Conservation (phyloP, 2,329 filamentous ascomycete genomes). For the Sporothrix phasma region DNA sequence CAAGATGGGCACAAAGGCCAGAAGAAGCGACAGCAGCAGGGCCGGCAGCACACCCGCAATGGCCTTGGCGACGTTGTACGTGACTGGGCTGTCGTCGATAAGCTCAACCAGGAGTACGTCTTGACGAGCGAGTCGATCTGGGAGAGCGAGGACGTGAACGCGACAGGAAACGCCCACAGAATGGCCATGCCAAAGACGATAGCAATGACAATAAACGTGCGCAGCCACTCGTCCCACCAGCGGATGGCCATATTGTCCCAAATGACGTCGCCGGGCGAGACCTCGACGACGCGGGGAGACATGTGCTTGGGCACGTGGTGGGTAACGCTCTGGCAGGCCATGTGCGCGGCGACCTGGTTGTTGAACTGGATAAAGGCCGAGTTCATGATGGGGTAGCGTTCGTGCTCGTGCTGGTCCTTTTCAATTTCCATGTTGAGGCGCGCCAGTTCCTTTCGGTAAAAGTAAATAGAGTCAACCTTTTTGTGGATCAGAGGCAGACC, state of each 20-base stretch:
- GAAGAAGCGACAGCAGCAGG: conserved; percentile 62
- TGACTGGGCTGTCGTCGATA: conserved; percentile 47
- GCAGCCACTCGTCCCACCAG: conserved; percentile 85
- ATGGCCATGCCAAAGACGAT: conserved; percentile 67
- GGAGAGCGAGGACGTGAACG: conserved; percentile 73
- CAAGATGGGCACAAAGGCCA: conserved; percentile 72
- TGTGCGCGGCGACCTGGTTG: conserved; percentile 91
- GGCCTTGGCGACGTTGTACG: conserved; percentile 51
- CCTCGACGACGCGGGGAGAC: conserved; percentile 85
- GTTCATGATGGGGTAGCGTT: conserved; percentile 84
- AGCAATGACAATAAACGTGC: conserved; percentile 54
- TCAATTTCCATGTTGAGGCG: conserved; percentile 88
- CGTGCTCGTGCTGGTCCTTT: conserved; percentile 72
- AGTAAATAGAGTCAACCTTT: conserved; percentile 92
- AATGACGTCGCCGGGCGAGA: conserved; percentile 82
- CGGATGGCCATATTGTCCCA: conserved; percentile 96
- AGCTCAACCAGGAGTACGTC: conserved; percentile 56
- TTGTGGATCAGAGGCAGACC: conserved; percentile 69
- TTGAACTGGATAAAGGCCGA: conserved; percentile 99
- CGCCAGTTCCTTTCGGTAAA: conserved; percentile 78
- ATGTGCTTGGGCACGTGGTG: conserved; percentile 91
- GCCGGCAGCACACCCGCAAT: conserved; percentile 84
- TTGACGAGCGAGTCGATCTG: conserved; percentile 63
- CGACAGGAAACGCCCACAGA: conserved; percentile 83
- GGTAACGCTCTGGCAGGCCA: conserved; percentile 88